Conservation (phyloP, 1,284 basidiomycete genomes). For the Coniferiporia sulphurascens region DNA sequence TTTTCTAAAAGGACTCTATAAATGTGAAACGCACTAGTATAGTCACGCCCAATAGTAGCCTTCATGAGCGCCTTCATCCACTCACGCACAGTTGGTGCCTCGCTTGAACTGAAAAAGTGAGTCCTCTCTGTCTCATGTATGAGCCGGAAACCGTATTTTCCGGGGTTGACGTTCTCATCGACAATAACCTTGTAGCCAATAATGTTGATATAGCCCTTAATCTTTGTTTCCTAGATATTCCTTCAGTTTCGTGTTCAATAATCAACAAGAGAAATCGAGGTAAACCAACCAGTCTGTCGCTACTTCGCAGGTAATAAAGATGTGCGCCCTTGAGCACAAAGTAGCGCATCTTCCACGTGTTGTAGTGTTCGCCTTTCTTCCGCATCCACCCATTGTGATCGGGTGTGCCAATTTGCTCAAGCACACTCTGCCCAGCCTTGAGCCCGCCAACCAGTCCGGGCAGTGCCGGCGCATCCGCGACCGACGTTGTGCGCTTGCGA, state of each 20-base stretch:
- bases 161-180: constrained; percentile 90
- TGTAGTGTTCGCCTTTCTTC: constrained; percentile 93
- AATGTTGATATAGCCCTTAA: constrained; percentile 95
- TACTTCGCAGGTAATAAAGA: constrained; percentile 79
- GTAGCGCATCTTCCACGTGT: constrained; percentile 90
- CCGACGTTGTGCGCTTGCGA: constrained; percentile 28
- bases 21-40: constrained; percentile 57
- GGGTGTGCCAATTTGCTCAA: constrained; percentile 84
- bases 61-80: constrained; percentile 99
- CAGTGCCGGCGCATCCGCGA: constrained; percentile 4
- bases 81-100: constrained; percentile 78
- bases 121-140: constrained; percentile 86
- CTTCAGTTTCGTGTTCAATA: neutral
- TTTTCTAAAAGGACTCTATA: neutral
- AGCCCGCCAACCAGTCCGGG: constrained; percentile 27
- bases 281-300: constrained; percentile 59
- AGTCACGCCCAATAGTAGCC: constrained; percentile 92
- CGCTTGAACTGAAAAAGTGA: constrained; percentile 89
- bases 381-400: constrained; percentile 93
- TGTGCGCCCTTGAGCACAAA: constrained; percentile 93
- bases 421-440: constrained; percentile 64
- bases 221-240: constrained; percentile 70
- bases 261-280: neutral
- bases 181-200: constrained; percentile 90
- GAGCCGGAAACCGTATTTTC: constrained; percentile 93